phyloP scores from a whole-genome alignment of 371 early-diverging fungal genomes.

The Funneliformis caledonium region DNA sequence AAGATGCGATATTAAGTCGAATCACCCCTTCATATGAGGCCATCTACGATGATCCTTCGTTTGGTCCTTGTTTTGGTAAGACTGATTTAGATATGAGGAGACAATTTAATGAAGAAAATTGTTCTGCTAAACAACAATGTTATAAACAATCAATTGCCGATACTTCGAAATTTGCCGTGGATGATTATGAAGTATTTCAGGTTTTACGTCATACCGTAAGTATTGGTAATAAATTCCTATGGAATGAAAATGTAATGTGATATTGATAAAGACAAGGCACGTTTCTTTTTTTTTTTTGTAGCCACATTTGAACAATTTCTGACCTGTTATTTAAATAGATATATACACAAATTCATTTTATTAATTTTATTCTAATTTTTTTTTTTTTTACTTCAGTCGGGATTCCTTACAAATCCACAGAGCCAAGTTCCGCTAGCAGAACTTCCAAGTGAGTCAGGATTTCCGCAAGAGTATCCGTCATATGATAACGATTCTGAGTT shows the following conservation, averaged over 20 bases:
- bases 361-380: no score
- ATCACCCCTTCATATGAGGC: slow-evolving; percentile 4
- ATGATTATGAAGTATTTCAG: slow-evolving; percentile 40
- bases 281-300: not conserved
- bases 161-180: slow-evolving; percentile 16
- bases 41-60: slow-evolving; percentile 39
- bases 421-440: no score
- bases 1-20: slow-evolving; percentile 24
- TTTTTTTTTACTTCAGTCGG: no score
- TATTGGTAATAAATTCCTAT: not conserved
- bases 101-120: slow-evolving; percentile 38
- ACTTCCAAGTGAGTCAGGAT: no score
- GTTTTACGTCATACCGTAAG: slow-evolving; percentile 14
- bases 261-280: not conserved
- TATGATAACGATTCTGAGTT: no score
- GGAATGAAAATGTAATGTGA: slow-evolving; percentile 11
- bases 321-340: no score
- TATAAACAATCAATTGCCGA: slow-evolving; percentile 15
- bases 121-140: slow-evolving; percentile 27
- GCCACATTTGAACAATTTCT: not conserved
- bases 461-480: no score
- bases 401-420: no score
- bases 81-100: slow-evolving; percentile 35
- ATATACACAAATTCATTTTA: no score
- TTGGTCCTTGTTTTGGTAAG: slow-evolving; percentile 40